These are phyloP conservation scores for Phytophthora multivora DNA, from an alignment of 352 stramenopile genomes.

Conservation along the genomic window DNA sequence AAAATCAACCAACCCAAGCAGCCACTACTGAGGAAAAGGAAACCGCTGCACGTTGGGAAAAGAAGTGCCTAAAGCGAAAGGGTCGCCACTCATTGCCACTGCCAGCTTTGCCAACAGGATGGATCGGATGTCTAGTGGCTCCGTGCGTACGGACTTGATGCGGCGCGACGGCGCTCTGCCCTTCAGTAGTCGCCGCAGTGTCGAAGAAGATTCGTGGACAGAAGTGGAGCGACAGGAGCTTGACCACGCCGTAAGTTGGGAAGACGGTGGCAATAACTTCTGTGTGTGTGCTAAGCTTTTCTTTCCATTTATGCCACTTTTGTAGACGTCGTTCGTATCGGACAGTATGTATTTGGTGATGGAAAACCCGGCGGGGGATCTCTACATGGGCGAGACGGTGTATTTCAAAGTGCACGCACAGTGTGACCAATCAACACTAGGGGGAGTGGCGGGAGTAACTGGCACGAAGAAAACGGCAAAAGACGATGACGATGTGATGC, in stretches of 20 bases:
- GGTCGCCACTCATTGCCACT: neutral
- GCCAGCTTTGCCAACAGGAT: constrained; percentile 5
- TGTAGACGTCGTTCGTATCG: constrained; percentile 73
- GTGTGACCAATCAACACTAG: constrained; percentile 61
- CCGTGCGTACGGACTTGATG: constrained; percentile 1
- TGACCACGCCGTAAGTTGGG: constrained; percentile 63
- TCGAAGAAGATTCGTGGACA: constrained; percentile 88
- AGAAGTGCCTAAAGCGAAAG: constrained; percentile 1
- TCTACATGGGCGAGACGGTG: constrained; percentile 71
- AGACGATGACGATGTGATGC: constrained; percentile 32
- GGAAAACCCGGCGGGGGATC: constrained; percentile 55
- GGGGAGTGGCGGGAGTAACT: constrained; percentile 33
- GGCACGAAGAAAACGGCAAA: constrained; percentile 23
- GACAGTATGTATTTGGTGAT: constrained; percentile 85
- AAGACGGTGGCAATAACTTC: constrained; percentile 7
- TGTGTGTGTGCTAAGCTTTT: constrained; percentile 1
- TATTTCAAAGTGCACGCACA: constrained; percentile 76
- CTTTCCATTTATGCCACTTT: constrained; percentile 3
- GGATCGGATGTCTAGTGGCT: constrained; percentile 19
- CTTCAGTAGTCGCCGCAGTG: constrained; percentile 26
- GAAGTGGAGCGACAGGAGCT: constrained; percentile 81
- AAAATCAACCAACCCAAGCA: constrained; percentile 5
- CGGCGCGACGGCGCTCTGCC: constrained; percentile 3
- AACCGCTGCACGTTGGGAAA: neutral
- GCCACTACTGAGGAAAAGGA: constrained; percentile 6